A percentile compares a stretch with the other conserved stretches of the same genome.
phyloP scores from a whole-genome alignment of 306 rosid genomes.

The Fragaria ananassa region DNA sequence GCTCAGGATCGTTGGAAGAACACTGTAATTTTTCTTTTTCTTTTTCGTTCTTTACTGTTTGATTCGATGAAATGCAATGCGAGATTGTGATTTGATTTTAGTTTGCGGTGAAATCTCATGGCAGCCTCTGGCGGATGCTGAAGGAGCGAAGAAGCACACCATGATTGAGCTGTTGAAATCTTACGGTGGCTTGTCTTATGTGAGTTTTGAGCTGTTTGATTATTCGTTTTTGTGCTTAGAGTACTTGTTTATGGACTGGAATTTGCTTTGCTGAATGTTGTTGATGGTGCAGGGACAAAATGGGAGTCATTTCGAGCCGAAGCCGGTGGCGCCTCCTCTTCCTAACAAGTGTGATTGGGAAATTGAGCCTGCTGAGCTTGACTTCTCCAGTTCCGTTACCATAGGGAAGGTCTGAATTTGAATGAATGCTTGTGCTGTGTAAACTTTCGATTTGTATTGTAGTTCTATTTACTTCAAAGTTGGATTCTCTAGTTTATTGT shows the following conservation, averaged over 20 bases:
- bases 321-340: slow-evolving; percentile 81
- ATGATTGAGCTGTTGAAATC: slow-evolving; percentile 75
- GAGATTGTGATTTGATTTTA: neutral
- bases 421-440: neutral
- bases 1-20: slow-evolving; percentile 96
- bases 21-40: slow-evolving; percentile 44
- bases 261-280: slow-evolving; percentile 1
- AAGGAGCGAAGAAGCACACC: slow-evolving; percentile 65
- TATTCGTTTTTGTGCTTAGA: neutral
- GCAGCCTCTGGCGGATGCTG: slow-evolving; percentile 99
- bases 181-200: slow-evolving; percentile 83
- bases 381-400: slow-evolving; percentile 65
- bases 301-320: slow-evolving; percentile 93
- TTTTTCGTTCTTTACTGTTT: neutral
- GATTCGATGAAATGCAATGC: neutral
- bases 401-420: slow-evolving; percentile 73
- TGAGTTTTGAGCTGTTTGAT: slow-evolving; percentile 35
- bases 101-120: neutral
- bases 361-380: slow-evolving; percentile 87
- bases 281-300: slow-evolving; percentile 77
- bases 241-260: neutral
- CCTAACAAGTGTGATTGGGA: slow-evolving; percentile 99
- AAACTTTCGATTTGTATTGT: neutral
- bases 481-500: neutral
- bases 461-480: slow-evolving; percentile 5